phyloP scores from a whole-genome alignment of 1,284 basidiomycete genomes.

The Fereydounia khargensis region DNA sequence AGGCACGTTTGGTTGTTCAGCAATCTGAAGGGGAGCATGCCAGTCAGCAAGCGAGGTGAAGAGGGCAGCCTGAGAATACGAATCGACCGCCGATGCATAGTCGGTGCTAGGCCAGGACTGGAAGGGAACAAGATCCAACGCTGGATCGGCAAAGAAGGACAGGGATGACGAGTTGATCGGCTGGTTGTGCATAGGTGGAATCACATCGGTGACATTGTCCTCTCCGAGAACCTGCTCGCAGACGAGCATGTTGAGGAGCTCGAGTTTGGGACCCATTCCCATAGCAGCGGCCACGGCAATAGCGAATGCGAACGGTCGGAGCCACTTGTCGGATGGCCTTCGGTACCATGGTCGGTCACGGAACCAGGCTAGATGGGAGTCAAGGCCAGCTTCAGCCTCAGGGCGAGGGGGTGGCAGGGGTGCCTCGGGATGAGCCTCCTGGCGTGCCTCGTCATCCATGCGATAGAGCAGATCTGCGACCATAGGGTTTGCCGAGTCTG shows the following conservation, averaged over 20 bases:
- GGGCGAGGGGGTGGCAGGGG: too few relatives aligned
- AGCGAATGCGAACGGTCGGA: constrained; percentile 41
- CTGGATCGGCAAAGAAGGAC: neutral
- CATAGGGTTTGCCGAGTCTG: constrained; percentile 33
- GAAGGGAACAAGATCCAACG: constrained; percentile 3
- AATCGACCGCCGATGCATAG: constrained; percentile 12
- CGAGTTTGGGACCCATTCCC: constrained; percentile 46
- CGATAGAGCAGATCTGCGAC: constrained; percentile 39
- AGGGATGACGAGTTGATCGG: neutral
- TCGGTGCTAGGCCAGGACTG: constrained; percentile 9
- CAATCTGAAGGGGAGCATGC: too few relatives aligned
- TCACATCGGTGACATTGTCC: constrained; percentile 11
- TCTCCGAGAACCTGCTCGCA: constrained; percentile 42
- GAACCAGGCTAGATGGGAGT: constrained; percentile 41
- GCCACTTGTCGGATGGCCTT: constrained; percentile 41
- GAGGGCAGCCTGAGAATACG: too few relatives aligned
- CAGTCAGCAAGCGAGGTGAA: too few relatives aligned
- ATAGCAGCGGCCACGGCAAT: constrained; percentile 43
- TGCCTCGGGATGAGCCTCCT: too few relatives aligned
- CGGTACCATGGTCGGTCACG: constrained; percentile 40
- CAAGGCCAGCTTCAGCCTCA: constrained; percentile 3
- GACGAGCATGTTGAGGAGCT: constrained; percentile 47
- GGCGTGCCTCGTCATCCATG: constrained; percentile 28
- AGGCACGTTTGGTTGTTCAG: too few relatives aligned
- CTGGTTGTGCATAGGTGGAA: too few relatives aligned